phyloP scores from a whole-genome alignment of 345 rosid species.

The Ailanthus altissimus region DNA sequence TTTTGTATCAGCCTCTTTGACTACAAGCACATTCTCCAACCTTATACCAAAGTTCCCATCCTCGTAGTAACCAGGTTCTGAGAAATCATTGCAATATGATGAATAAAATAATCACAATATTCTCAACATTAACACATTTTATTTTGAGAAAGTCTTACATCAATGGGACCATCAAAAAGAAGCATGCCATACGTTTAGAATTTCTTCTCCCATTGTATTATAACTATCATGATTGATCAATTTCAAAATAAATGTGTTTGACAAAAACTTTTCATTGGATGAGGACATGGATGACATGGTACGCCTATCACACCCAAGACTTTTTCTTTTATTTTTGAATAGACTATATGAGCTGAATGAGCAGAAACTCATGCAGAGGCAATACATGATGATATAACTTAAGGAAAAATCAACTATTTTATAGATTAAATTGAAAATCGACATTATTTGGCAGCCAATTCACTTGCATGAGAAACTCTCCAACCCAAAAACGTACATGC shows the following conservation, averaged over 20 bases:
- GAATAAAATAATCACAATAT: background rate
- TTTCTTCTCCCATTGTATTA: no score
- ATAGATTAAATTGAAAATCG: background rate
- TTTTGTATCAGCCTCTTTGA: conserved; percentile 65
- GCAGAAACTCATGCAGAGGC: conserved; percentile 16
- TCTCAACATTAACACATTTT: background rate
- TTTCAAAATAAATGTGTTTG: no score
- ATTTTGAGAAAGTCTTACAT: no score
- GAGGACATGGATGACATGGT: no score
- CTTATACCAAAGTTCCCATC: conserved; percentile 94
- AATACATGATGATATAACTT: background rate
- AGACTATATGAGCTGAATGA: background rate
- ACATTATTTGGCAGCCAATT: background rate
- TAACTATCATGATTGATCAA: no score
- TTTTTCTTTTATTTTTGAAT: background rate
- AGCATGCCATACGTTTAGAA: no score
- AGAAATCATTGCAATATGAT: conserved; percentile 21
- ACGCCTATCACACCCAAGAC: no score
- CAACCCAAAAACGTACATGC: background rate
- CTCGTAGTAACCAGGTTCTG: conserved; percentile 96
- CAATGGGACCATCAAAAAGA: no score
- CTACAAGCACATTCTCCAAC: conserved; percentile 89
- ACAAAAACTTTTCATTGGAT: no score
- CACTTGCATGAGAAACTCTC: background rate
- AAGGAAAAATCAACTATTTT: background rate